Evolutionary conservation across 164 flowering plant species (phyloP).

Genomic region (Vitis riparia): DNA sequence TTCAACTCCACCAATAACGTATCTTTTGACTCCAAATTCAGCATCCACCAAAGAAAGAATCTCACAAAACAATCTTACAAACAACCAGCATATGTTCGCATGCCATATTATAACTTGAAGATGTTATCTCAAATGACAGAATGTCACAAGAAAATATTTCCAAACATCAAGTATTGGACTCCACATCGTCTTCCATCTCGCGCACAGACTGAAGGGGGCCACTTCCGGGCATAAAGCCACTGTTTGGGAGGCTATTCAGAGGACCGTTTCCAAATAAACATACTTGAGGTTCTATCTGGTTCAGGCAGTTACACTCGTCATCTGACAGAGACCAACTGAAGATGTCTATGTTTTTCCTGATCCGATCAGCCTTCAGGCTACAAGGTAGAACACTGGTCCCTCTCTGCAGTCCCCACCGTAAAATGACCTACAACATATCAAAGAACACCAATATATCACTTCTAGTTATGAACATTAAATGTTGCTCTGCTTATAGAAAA

Average conservation of each 20-base stretch:
- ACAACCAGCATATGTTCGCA: slow-evolving; percentile 10
- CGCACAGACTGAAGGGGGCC: slow-evolving; percentile 66
- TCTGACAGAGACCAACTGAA: slow-evolving; percentile 66
- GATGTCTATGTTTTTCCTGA: slow-evolving; percentile 54
- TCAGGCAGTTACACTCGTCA: slow-evolving; percentile 51
- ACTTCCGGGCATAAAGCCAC: slow-evolving; percentile 38
- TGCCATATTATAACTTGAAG: background rate
- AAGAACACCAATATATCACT: background rate
- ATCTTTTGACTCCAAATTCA: slow-evolving; percentile 9
- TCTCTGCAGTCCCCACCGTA: slow-evolving; percentile 74
- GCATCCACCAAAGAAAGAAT: slow-evolving; percentile 6
- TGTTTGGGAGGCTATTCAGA: slow-evolving; percentile 30
- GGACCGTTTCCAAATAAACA: slow-evolving; percentile 57
- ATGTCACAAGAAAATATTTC: background rate
- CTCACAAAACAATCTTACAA: slow-evolving; percentile 1
- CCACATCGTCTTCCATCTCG: slow-evolving; percentile 63
- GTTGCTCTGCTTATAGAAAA: no score
- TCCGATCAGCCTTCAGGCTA: slow-evolving; percentile 59
- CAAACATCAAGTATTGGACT: slow-evolving; percentile 36
- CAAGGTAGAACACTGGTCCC: slow-evolving; percentile 76
- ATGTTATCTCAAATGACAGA: background rate
- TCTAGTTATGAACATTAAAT: background rate
- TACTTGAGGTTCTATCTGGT: slow-evolving; percentile 63
- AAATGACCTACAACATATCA: slow-evolving; percentile 38
- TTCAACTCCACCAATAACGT: background rate